Conservation (phyloP, 2,329 filamentous ascomycete species). For the Exophiala viscosa region DNA sequence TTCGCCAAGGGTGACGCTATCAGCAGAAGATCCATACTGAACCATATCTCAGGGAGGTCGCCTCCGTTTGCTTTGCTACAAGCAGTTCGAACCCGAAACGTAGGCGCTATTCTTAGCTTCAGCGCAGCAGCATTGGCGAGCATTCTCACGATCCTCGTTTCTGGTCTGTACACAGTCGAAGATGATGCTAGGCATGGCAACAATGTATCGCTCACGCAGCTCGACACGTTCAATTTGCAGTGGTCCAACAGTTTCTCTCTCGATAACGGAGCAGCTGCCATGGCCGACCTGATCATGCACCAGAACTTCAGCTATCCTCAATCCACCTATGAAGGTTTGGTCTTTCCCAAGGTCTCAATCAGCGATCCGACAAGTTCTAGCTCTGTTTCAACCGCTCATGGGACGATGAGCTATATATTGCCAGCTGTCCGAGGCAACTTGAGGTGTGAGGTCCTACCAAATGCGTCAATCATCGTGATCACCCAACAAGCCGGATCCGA, state of each 20-base stretch:
- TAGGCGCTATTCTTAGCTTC: conserved; percentile 27
- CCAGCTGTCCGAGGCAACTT: conserved; percentile 21
- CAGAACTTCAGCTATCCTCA: conserved; percentile 23
- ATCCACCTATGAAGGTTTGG: conserved; percentile 25
- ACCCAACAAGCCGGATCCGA: conserved; percentile 16
- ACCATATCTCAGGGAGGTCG: conserved; percentile 22
- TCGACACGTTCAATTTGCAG: conserved; percentile 31
- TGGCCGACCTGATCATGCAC: conserved; percentile 24
- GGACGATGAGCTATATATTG: conserved; percentile 11
- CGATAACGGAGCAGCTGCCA: conserved; percentile 25
- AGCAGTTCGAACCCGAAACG: conserved; percentile 21
- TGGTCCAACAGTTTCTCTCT: conserved; percentile 21
- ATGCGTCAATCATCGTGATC: conserved; percentile 11
- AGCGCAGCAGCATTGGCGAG: conserved; percentile 24
- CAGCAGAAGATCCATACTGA: conserved; percentile 22
- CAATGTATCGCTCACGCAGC: conserved; percentile 28
- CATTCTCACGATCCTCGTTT: conserved; percentile 30
- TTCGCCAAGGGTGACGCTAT: conserved; percentile 21
- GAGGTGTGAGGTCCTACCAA: conserved; percentile 20
- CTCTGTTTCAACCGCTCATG: conserved; percentile 11
- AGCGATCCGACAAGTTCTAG: conserved; percentile 15
- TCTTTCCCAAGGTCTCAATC: conserved; percentile 24
- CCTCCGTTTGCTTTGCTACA: conserved; percentile 22
- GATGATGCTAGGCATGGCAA: conserved; percentile 25
- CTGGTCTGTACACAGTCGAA: conserved; percentile 33